phyloP scores from a whole-genome alignment of 192 early-diverging fungal species.

The Coemansia sp. region DNA sequence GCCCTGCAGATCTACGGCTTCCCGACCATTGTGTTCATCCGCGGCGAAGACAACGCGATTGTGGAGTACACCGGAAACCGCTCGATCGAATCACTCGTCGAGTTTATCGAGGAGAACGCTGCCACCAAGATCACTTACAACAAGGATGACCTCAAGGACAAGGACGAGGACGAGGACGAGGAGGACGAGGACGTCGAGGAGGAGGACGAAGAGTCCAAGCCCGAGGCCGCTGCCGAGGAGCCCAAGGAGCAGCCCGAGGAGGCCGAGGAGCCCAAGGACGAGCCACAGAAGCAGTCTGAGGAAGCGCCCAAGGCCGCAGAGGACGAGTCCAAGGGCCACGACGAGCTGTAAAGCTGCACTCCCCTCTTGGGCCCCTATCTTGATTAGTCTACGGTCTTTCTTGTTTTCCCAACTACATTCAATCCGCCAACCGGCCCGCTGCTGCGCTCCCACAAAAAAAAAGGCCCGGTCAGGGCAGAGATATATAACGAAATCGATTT shows the following conservation, averaged over 20 bases:
- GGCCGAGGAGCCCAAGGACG: not conserved
- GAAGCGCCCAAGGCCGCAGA: not conserved
- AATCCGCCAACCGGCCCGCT: too few species aligned
- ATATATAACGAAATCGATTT: not conserved
- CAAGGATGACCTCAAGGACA: conserved; percentile 28
- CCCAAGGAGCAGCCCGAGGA: not conserved
- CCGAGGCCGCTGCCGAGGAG: conserved; percentile 1
- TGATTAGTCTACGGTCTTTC: too few species aligned
- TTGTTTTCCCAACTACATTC: not conserved
- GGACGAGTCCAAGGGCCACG: not conserved
- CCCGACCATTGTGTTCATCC: conserved; percentile 92
- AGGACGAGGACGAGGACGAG: conserved; percentile 28
- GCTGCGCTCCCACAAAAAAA: too few species aligned
- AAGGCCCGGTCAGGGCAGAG: too few species aligned
- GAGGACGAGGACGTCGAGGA: conserved; percentile 23
- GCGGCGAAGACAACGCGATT: conserved; percentile 73
- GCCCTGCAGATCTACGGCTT: conserved; percentile 82
- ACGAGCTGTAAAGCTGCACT: conserved; percentile 6
- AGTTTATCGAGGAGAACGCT: conserved; percentile 76
- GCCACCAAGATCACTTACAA: conserved; percentile 52
- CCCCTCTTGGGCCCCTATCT: too few species aligned
- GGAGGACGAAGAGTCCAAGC: conserved; percentile 6
- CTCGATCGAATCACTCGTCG: conserved; percentile 66
- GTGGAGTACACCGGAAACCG: conserved; percentile 84
- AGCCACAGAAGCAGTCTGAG: not conserved